Conservation (phyloP, 805 yeast genomes). For the Tetrapisispora iriomotensis region DNA sequence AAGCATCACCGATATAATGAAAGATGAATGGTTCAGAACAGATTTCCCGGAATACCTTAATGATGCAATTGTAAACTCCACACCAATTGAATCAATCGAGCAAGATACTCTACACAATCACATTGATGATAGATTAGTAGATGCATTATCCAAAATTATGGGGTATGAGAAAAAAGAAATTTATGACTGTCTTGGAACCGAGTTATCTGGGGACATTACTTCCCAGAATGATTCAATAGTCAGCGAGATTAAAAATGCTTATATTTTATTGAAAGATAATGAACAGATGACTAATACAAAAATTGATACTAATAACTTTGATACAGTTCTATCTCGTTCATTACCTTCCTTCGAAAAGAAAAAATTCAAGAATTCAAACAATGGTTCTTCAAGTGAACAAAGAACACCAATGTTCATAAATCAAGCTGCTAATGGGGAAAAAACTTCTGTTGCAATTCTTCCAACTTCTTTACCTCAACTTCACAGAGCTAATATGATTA, state of each 20-base stretch:
- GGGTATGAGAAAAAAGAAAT: constrained; percentile 85
- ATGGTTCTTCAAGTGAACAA: constrained; percentile 17
- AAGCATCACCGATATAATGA: constrained; percentile 83
- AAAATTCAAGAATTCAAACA: constrained; percentile 1
- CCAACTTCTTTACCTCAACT: constrained; percentile 93
- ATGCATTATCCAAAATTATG: constrained; percentile 69
- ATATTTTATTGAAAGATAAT: constrained; percentile 72
- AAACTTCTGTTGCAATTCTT: constrained; percentile 80
- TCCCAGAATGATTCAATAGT: constrained; percentile 39
- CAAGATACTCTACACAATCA: constrained; percentile 5
- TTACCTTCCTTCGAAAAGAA: constrained; percentile 42
- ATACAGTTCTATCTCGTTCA: constrained; percentile 48
- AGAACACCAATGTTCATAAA: constrained; percentile 26
- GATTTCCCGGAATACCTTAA: constrained; percentile 71
- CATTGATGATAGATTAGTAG: constrained; percentile 66
- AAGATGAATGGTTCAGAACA: constrained; percentile 86
- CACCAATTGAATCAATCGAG: neutral
- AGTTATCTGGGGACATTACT: neutral
- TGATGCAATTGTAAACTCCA: constrained; percentile 4
- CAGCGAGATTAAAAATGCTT: constrained; percentile 80
- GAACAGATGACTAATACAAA: constrained; percentile 49
- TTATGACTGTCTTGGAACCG: constrained; percentile 48
- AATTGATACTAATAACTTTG: constrained; percentile 40
- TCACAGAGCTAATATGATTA: constrained; percentile 86
- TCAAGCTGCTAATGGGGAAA: constrained; percentile 23